Evolutionary conservation across 1,284 basidiomycete genomes (phyloP), one percentile per base, ranked within the genome.

Genomic region (Malassezia dermatis): DNA sequence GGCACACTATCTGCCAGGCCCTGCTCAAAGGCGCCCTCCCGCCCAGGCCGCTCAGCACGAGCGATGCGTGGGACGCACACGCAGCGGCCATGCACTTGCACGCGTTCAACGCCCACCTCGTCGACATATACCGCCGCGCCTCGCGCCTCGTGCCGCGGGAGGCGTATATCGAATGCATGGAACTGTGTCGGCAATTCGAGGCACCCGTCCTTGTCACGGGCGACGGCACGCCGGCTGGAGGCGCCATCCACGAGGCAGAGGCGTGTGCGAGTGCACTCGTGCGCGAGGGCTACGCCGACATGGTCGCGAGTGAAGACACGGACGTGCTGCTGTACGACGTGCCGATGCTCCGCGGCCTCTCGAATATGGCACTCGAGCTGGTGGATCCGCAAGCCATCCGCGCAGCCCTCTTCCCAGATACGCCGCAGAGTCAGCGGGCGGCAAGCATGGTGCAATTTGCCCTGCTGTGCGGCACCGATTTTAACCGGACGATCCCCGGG

Each of bases 271-370:
- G 73, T 12, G 62, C 63, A 11, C 62, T 76, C 6, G 74, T 75
- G 3, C 52, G 48, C 11, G 46, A 64, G 1, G 66, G 66, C 1
- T 65, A 54, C 27, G 75, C 73, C 0, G 72, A 76, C 40, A 53
- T 66, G 10, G 75, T 76, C 8, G 68, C 69, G 3, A 69, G 68
- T 48, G 74, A 75, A 56, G 75, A 76, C 48, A 71, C 68, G 42
- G 75, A 76, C 46, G 70, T 73, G 26, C 58, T 76, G 8, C 59
- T 70, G 11, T 75, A 71, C 54, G 65, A 71, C 27, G 65, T 71
- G 24, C 64, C 69, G 7, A 60, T 76, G 23, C 45, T 75, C 26
- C 62, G 74, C 7, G 66, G 65, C 5, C 55, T 75, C 0, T 56
- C 67, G 39, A 45, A 54, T 30, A 44, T 8, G 47, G 45, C 39